Percentiles rank a stretch among this genome's conserved stretches.
Evolutionary conservation across 2,329 filamentous ascomycete species (phyloP).

Genomic region (Fusarium drepaniforme): DNA sequence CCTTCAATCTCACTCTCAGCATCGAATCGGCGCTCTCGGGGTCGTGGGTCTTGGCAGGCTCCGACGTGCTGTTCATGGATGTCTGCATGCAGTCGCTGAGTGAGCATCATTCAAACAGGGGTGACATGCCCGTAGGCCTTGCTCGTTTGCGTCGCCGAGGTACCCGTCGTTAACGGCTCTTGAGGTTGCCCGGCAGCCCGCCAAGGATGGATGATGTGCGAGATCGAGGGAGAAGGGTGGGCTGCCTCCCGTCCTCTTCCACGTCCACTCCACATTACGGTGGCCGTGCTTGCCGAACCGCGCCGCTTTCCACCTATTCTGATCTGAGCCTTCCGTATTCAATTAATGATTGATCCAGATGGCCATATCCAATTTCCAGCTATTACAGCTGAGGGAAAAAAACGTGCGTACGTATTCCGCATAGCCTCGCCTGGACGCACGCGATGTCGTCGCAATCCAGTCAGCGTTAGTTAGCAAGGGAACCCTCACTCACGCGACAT

Average conservation of each 20-base stretch:
- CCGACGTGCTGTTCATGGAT: constrained; percentile 12
- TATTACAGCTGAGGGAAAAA: constrained; percentile 21
- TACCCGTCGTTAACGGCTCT: constrained; percentile 30
- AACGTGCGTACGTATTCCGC: constrained; percentile 13
- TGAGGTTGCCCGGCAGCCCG: constrained; percentile 36
- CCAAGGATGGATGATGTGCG: constrained; percentile 31
- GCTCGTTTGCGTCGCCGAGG: constrained; percentile 40
- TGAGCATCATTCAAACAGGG: constrained; percentile 22
- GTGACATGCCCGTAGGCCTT: constrained; percentile 24
- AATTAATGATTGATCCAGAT: constrained; percentile 22
- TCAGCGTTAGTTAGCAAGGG: constrained; percentile 23
- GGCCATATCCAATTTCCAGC: constrained; percentile 7
- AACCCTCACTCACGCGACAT: constrained; percentile 39
- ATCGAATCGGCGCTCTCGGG: constrained; percentile 23
- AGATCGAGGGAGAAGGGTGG: constrained; percentile 13
- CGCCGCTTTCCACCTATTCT: background rate
- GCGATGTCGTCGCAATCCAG: constrained; percentile 18
- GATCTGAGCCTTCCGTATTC: constrained; percentile 1
- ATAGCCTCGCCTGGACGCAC: constrained; percentile 17
- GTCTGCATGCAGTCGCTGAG: constrained; percentile 10
- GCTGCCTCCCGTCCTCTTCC: constrained; percentile 29
- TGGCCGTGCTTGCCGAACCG: constrained; percentile 14
- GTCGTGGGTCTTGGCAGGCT: constrained; percentile 16
- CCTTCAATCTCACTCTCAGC: constrained; percentile 30
- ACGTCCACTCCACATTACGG: background rate